Conservation (phyloP, 768 basidiomycete species). For the Flagelloscypha sp. region DNA sequence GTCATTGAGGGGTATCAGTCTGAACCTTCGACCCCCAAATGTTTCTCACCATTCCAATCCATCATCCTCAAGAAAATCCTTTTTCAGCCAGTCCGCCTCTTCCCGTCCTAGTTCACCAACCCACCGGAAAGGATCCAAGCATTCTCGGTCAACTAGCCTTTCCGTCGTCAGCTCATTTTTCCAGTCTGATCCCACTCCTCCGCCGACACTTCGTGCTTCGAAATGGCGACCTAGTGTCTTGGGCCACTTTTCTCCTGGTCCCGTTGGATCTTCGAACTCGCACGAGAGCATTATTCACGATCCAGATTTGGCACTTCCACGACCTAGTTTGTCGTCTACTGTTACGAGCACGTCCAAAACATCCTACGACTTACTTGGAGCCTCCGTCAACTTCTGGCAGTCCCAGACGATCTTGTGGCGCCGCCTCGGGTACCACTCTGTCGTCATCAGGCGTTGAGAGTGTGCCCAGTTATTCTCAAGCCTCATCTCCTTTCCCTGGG, state of each 20-base stretch:
- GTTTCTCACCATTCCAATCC: too few species aligned
- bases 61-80: slow-evolving; percentile 18
- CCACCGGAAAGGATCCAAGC: slow-evolving; percentile 1
- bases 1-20: too few species aligned
- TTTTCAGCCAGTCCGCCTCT: slow-evolving; percentile 20
- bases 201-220: slow-evolving; percentile 27
- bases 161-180: slow-evolving; percentile 34
- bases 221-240: slow-evolving; percentile 61
- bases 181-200: slow-evolving; percentile 27
- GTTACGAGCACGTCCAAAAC: slow-evolving; percentile 44
- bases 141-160: slow-evolving; percentile 26
- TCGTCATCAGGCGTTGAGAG: too few species aligned
- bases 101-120: slow-evolving; percentile 13
- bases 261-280: too few species aligned
- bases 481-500: too few species aligned
- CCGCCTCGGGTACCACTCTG: too few species aligned
- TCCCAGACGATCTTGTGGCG: too few species aligned
- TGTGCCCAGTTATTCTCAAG: too few species aligned
- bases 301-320: slow-evolving; percentile 38
- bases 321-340: slow-evolving; percentile 55
- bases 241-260: slow-evolving; percentile 50
- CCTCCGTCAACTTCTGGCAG: slow-evolving; percentile 30
- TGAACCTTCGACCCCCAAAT: too few species aligned
- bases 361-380: slow-evolving; percentile 31
- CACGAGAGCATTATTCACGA: too few species aligned